Evolutionary conservation across 768 basidiomycete species (phyloP), one percentile per base, ranked within the genome.

Genomic region (Neoboletus brunneissimus): DNA sequence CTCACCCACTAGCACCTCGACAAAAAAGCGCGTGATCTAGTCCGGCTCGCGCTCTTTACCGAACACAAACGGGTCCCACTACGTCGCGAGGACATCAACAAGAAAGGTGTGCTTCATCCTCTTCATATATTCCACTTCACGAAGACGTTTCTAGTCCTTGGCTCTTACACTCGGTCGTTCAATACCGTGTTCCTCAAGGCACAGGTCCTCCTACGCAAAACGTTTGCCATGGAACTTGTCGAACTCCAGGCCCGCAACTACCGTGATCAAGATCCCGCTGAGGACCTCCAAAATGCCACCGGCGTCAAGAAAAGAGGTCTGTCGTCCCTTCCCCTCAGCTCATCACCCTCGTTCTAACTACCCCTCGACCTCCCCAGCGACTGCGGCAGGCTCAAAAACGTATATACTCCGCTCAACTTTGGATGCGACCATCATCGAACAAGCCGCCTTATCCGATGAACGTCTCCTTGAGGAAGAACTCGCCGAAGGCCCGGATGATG

Each of bases 351-450:
- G 2, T 37, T 22, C 38, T 44, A 12, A 57, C 18, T 34, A 42
- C 23, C 12, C 11, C 3, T 42, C 15, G 2, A 12, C 8, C 18
- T 31, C 10, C 16, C 37, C 27, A 57, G 86, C 81, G 20, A 70
- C 81, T 11, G 74, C 82, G 6, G 65, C 79, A 3, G 83, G 88
- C 1, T 85, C 89, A 1, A 93, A 91, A 65, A 84, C 84, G 7
- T 98, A 89, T 67, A 89, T 95, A 43, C 76, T 97, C 18, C 87
- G 94, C 45, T 94, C 93, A 1, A 75, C 69, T 1, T 79, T 97
- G 16, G 75, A 91, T 53, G 70, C 82, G 0, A 59, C 68, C 13
- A 73, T 96, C 51, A 83, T 94, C 49, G 81, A 83, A 53, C 73
- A 78, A 31, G 85, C 90, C 1, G 77, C 81, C 3, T 64, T 78